Evolutionary conservation across 2,329 filamentous ascomycete genomes (phyloP).

Genomic region (Exophiala mesophila): DNA sequence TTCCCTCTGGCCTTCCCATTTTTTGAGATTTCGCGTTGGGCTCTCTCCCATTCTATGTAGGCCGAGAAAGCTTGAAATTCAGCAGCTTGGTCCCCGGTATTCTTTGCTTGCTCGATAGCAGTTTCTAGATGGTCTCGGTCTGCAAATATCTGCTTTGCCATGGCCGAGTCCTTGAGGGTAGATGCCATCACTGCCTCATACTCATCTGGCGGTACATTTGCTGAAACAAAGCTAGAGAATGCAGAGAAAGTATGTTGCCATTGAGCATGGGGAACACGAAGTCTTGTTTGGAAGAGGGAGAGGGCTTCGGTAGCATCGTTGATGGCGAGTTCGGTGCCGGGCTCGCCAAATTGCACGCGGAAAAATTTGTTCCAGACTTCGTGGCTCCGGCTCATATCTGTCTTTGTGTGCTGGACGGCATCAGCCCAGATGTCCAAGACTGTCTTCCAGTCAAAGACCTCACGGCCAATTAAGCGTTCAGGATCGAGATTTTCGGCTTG

Average conservation of each 20-base stretch:
- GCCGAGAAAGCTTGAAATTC: constrained; percentile 53
- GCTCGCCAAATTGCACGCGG: constrained; percentile 50
- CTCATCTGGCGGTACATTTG: constrained; percentile 45
- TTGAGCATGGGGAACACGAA: constrained; percentile 54
- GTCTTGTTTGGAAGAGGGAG: constrained; percentile 49
- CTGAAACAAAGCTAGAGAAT: constrained; percentile 57
- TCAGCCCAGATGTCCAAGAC: constrained; percentile 53
- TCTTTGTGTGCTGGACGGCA: constrained; percentile 53
- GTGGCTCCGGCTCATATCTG: constrained; percentile 58
- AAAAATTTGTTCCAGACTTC: constrained; percentile 59
- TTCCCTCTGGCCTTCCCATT: constrained; percentile 42
- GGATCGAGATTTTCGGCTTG: constrained; percentile 42
- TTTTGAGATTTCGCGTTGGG: constrained; percentile 38
- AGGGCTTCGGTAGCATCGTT: constrained; percentile 48
- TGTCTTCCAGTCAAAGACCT: constrained; percentile 55
- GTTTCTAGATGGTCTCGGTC: constrained; percentile 53
- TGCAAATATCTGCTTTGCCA: constrained; percentile 50
- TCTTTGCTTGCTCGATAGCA: constrained; percentile 47
- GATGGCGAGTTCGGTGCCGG: constrained; percentile 43
- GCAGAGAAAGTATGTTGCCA: constrained; percentile 57
- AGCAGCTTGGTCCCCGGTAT: constrained; percentile 47
- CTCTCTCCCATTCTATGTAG: constrained; percentile 83
- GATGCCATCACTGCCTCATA: constrained; percentile 54
- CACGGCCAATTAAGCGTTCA: constrained; percentile 53
- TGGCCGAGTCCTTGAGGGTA: constrained; percentile 46